phyloP scores from a whole-genome alignment of 2,329 filamentous ascomycete genomes.

The Phyllosticta citribraziliensis region DNA sequence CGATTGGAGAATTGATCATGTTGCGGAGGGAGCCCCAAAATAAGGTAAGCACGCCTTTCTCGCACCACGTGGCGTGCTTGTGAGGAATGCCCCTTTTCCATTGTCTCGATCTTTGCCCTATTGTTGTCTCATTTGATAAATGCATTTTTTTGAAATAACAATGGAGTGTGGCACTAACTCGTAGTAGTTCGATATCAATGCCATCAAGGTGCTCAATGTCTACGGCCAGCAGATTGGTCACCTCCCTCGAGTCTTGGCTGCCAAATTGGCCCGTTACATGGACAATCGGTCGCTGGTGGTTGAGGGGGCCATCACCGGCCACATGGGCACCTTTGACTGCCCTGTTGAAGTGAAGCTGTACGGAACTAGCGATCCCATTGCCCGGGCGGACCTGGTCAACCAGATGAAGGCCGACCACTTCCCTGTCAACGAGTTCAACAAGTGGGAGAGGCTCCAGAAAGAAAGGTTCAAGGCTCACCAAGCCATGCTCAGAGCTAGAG shows the following conservation, averaged over 20 bases:
- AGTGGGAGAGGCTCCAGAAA: constrained; percentile 40
- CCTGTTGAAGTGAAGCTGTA: constrained; percentile 61
- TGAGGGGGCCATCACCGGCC: constrained; percentile 60
- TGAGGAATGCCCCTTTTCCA: background rate
- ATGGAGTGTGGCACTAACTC: background rate
- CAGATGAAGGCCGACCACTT: constrained; percentile 57
- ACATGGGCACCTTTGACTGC: constrained; percentile 60
- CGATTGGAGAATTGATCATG: constrained; percentile 25
- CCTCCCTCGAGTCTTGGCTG: constrained; percentile 55
- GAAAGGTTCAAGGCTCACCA: constrained; percentile 37
- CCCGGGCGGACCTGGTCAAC: constrained; percentile 46
- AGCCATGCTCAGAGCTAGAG: constrained; percentile 21
- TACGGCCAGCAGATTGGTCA: constrained; percentile 69
- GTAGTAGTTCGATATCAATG: constrained; percentile 57
- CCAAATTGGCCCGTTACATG: constrained; percentile 65
- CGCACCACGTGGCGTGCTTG: background rate
- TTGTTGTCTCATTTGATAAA: no score
- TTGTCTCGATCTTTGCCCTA: no score
- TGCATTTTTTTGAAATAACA: no score
- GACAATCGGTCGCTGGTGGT: constrained; percentile 44
- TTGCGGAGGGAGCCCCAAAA: constrained; percentile 56
- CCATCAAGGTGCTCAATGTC: constrained; percentile 70
- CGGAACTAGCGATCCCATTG: constrained; percentile 50
- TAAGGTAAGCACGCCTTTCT: constrained; percentile 15
- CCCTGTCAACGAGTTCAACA: constrained; percentile 38